Conservation (phyloP, 2,329 filamentous ascomycete species). For the Fusarium decemcellulare region DNA sequence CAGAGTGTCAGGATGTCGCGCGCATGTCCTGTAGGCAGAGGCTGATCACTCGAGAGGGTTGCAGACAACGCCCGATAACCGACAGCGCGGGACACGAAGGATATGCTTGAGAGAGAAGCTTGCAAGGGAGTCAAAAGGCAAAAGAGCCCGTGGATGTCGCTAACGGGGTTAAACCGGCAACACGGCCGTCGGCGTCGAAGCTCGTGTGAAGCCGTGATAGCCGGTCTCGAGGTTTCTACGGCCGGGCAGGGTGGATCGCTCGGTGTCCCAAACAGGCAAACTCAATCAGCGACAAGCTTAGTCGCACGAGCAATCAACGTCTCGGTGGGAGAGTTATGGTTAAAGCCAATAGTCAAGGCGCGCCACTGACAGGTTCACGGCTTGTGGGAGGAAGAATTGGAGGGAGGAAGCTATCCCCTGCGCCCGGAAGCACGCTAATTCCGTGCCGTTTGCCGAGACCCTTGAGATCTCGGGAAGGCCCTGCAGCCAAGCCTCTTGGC, state of each 20-base stretch:
- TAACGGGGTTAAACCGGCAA: slow-evolving; percentile 30
- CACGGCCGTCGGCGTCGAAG: not conserved
- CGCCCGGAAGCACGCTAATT: slow-evolving; percentile 26
- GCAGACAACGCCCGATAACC: not conserved
- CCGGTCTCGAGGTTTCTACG: slow-evolving; percentile 16
- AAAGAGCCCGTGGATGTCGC: slow-evolving; percentile 8
- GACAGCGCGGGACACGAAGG: not conserved
- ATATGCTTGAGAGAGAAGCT: not conserved
- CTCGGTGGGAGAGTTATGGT: slow-evolving; percentile 36
- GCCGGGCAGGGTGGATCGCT: slow-evolving; percentile 1
- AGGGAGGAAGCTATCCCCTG: not conserved
- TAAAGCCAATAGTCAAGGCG: slow-evolving; percentile 5
- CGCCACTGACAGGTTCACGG: not conserved
- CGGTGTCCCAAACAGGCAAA: slow-evolving; percentile 42
- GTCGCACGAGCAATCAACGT: slow-evolving; percentile 26
- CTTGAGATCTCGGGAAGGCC: slow-evolving; percentile 8
- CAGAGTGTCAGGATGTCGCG: slow-evolving; percentile 1
- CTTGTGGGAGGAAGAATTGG: too few species aligned
- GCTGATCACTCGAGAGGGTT: not conserved
- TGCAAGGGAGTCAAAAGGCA: not conserved
- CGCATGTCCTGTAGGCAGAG: slow-evolving; percentile 1
- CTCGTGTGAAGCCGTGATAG: slow-evolving; percentile 39
- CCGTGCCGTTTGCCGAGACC: slow-evolving; percentile 41
- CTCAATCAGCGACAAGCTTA: slow-evolving; percentile 37
- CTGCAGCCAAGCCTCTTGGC: slow-evolving; percentile 42